Base-by-base conservation (phyloP, 176 grass and related monocot species). In the Musa troglodytarum region DNA sequence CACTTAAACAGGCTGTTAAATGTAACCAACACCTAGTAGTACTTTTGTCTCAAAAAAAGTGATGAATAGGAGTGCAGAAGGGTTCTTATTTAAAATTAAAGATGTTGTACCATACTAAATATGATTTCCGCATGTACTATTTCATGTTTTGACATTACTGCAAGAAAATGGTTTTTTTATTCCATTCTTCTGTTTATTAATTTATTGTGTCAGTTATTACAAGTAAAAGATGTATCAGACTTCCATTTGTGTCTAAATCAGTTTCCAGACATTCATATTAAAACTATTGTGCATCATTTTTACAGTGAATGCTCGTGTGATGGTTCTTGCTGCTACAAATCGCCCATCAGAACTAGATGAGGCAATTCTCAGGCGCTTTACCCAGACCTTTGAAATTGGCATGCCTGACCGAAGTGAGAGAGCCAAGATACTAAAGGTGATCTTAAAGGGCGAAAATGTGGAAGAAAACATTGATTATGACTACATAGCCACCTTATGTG, bases 251-350 rank as follows among this genome's bases (percentile, higher is more conserved):
- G 8, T 65, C 14, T 20, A 23, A 3, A 15, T 20, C 65, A 24
- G 10, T 23, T 54, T 19, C 10, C 12, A 73, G 22, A 73, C 51
- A 11, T 23, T 67, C 26, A 69, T 53, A 8, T 24, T 7, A 24
- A 69, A 76, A 71, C 72, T 54, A 49, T 61, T 72, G 73, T 17
- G 8, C 50, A 49, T 71, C 4, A 43, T 6, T 6, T 21, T 81
- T 92, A 53, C 61, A 99, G 95, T 89, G 73, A 85, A 94, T 87
- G 95, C 95, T 54, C 86, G 86, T 71, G 95, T 99, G 81, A 99
- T 94, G 95, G 95, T 99, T 68, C 90, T 99, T 83, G 95, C 95
- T 81, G 95, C 95, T 51, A 99, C 95, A 74, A 99, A 99, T 74
- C 87, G 95, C n/a, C 95, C 95, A 73, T 90, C 88, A 17, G 95